A percentile compares a stretch with the other conserved stretches of the same genome.
These are phyloP conservation scores for Lycium barbarum DNA, from an alignment of 257 asterid genomes.

Conservation along the genomic window DNA sequence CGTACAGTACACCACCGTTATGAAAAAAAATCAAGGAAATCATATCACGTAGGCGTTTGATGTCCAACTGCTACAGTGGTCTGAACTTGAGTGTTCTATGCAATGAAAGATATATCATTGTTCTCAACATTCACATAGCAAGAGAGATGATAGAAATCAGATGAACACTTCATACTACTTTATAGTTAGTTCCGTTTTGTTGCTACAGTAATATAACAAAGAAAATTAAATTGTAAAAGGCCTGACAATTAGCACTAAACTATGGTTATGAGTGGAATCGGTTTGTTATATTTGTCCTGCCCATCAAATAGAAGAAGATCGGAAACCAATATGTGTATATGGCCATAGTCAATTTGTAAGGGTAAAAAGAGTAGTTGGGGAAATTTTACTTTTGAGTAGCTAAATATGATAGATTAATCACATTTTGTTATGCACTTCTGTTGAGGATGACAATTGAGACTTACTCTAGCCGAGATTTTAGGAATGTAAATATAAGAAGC, in stretches of 20 bases:
- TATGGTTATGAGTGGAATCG: neutral
- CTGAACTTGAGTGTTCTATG: neutral
- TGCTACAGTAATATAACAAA: slow-evolving; percentile 1
- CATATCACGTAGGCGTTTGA: slow-evolving; percentile 14
- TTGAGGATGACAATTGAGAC: neutral
- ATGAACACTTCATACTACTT: neutral
- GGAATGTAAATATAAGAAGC: slow-evolving; percentile 9
- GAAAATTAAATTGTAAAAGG: slow-evolving; percentile 15
- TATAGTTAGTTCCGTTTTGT: neutral
- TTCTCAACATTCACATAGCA: neutral
- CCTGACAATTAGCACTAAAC: neutral
- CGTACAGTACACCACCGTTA: neutral
- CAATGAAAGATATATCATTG: neutral
- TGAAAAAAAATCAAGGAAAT: neutral
- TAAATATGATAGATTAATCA: neutral
- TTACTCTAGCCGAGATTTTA: neutral
- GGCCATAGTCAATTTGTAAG: neutral
- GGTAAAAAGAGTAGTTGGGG: neutral
- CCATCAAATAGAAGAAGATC: slow-evolving; percentile 20
- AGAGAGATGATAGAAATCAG: slow-evolving; percentile 1
- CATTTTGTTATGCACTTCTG: neutral
- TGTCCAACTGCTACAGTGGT: neutral
- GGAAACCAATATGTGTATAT: neutral
- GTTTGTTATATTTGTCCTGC: neutral
- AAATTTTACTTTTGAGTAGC: neutral